Base-by-base conservation (phyloP, 2,329 filamentous ascomycete genomes). In the Botrytis hyacinthi region DNA sequence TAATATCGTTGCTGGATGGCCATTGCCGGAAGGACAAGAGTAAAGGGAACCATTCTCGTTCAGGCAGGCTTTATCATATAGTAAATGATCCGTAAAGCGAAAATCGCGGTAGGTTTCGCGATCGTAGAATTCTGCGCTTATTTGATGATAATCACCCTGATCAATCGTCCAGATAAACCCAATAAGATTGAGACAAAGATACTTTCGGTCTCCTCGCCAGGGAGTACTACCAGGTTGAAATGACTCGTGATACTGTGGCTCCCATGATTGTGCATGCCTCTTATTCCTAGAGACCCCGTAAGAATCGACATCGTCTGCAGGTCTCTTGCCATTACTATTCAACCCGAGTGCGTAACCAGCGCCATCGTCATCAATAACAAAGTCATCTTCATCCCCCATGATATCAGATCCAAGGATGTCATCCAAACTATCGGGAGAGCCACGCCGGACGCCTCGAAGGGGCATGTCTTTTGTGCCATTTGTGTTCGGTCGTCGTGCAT, bases 121-220 rank as follows among this genome's bases (percentile, higher is more conserved):
- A 82, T 99, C 97, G 81, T 98, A 98, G 81, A 99, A 99, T 79
- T 98, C 96, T 2, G 98, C 95, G 0, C 95, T 98, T 18, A 99
- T 91, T 2, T 96, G 99, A 81, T 98, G 90, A 78, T 95, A 92
- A 0, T 92, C 93, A 80, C 98, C 95, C 82, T 99, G 96, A 78
- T 97, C 93, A 29, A 99, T 93, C 0, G 95, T 98, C 94, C 96
- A 99, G 14, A 98, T 93, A 80, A 97, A 96, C 0, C 97, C 96
- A 71, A 95, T 93, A 74, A 99, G 85, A 80, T 98, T 98, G 59
- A 98, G 88, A 80, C 94, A 97, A 0, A 99, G 87, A 80, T 99
- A 97, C 80, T 95, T 93, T 76, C 96, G 88, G 81, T 97, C 96
- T 1, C 96, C 96, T 75, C 94, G 90, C 97, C 96, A 99, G 0